Conservation (phyloP, 345 rosid genomes). For the Erucastrum elatum region DNA sequence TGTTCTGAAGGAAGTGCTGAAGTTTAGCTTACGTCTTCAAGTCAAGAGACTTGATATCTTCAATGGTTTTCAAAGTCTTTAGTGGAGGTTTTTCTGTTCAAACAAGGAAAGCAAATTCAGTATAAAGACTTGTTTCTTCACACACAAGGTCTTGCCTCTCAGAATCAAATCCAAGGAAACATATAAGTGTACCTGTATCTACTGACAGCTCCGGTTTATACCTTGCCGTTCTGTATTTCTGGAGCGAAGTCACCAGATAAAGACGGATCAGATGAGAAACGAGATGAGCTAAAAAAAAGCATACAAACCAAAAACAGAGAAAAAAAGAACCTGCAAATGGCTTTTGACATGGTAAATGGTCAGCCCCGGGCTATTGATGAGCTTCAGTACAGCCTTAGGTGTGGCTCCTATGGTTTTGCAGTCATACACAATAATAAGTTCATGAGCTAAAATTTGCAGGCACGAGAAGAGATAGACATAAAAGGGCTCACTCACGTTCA, state of each 20-base stretch:
- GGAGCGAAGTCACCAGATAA: slow-evolving; percentile 40
- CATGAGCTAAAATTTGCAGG: slow-evolving; percentile 6
- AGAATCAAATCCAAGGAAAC: not conserved
- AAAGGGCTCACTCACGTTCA: slow-evolving; percentile 58
- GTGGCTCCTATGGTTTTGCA: slow-evolving; percentile 73
- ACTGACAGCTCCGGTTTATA: slow-evolving; percentile 72
- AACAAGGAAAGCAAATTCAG: slow-evolving; percentile 16
- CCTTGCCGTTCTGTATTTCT: slow-evolving; percentile 97
- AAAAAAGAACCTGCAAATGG: slow-evolving; percentile 72
- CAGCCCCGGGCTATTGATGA: slow-evolving; percentile 71
- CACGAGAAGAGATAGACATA: not conserved
- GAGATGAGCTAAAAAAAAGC: too few relatives aligned
- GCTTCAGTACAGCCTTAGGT: slow-evolving; percentile 85
- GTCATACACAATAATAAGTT: slow-evolving; percentile 19
- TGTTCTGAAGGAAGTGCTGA: not conserved
- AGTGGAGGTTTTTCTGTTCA: slow-evolving; percentile 54
- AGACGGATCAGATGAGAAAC: too few relatives aligned
- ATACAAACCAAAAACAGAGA: not conserved
- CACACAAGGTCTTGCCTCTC: too few relatives aligned
- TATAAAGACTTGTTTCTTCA: not conserved
- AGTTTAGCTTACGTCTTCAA: slow-evolving; percentile 61
- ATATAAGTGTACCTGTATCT: slow-evolving; percentile 38
- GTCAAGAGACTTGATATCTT: slow-evolving; percentile 68
- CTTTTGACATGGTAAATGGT: slow-evolving; percentile 98
- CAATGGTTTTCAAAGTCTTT: slow-evolving; percentile 53